Conservation (phyloP, 139 green algal genomes). For the Chlorella sp. region DNA sequence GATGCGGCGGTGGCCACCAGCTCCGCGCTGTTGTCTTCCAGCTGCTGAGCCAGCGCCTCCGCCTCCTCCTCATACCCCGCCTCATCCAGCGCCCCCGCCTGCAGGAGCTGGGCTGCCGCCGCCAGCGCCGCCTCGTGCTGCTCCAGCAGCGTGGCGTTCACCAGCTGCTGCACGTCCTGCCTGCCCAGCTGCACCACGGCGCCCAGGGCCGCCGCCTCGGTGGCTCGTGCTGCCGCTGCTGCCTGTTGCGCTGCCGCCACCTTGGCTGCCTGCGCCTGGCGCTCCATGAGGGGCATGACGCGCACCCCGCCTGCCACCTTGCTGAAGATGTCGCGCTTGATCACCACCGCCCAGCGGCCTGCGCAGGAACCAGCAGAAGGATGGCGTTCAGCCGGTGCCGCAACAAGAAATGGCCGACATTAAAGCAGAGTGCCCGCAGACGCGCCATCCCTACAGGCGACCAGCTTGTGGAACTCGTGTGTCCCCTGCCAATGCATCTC, state of each 20-base stretch:
- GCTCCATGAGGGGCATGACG: neutral
- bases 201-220: neutral
- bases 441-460: no score
- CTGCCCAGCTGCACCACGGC: neutral
- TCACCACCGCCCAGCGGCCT: constrained; percentile 67
- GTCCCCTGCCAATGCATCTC: no score
- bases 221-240: neutral
- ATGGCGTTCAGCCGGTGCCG: neutral
- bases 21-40: neutral
- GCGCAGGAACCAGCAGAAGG: neutral
- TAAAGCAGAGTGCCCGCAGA: no score
- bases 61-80: neutral
- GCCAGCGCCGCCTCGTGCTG: neutral
- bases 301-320: constrained; percentile 78
- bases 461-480: no score
- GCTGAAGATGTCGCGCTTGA: constrained; percentile 83
- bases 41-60: neutral
- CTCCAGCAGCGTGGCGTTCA: neutral
- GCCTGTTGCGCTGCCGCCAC: constrained; percentile 7
- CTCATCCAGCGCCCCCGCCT: neutral
- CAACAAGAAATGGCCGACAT: no score
- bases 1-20: neutral
- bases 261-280: constrained; percentile 25
- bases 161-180: neutral
- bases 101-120: neutral